Evolutionary conservation across 1,284 basidiomycete genomes (phyloP), one percentile per base, ranked within the genome.

Genomic region (Schizopora paradoxa): DNA sequence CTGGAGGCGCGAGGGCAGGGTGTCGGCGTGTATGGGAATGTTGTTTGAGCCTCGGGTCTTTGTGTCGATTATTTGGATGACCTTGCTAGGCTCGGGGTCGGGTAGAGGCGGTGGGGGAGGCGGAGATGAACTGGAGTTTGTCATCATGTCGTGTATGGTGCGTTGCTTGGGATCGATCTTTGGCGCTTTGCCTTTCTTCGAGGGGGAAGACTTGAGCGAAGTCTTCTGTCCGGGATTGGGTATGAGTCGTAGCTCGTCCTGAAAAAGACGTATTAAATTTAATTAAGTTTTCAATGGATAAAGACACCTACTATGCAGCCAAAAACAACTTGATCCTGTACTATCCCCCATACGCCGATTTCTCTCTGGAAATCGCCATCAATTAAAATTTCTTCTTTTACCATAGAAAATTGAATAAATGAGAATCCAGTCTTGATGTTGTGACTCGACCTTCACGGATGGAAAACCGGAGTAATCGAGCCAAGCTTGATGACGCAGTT

Each of bases 301-400:
- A n/a, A n/a, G n/a, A n/a, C n/a, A 5, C 74, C 47, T 59, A 86
- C 86, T 23, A 89, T 84, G 38, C 85, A 66, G 0, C 86, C 86
- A 21, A 72, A 56, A 19, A 88, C 66, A 11, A 79, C 59, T 27
- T 79, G 66, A 14, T 63, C 72, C 22, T 80, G 68, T 0, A 83
- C 61, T 36, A 86, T 68, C 1, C 82, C 82, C 47, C 86, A 82
- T 0, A 89, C 80, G 2, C 81, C 82, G 43, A 89, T 69, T 61
- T 90, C 86, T 18, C 86, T 74, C 82, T 84, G 48, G 6, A 41
- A 46, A 16, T 11, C 5, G 28, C 31, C n/a, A n/a, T n/a, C n/a
- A n/a, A n/a, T n/a, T n/a, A n/a, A n/a, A n/a, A n/a, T n/a, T n/a
- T n/a, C n/a, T n/a, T n/a, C n/a, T n/a, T n/a, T n/a, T n/a, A n/a